phyloP scores from a whole-genome alignment of 768 basidiomycete species.

The Tricholoma sp. region DNA sequence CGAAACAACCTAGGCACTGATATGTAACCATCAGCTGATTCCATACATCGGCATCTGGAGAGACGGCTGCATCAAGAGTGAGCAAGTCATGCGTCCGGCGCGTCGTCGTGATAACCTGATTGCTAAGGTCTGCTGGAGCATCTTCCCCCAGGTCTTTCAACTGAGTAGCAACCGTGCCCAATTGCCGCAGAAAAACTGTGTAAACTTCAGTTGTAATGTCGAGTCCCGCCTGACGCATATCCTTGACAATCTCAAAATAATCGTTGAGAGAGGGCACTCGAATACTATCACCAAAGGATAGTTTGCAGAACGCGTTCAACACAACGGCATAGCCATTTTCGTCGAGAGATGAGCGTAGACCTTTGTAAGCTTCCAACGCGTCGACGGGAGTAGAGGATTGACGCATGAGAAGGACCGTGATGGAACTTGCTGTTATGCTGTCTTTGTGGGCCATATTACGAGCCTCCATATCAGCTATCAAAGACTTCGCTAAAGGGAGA shows the following conservation, averaged over 20 bases:
- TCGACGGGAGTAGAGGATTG: conserved; percentile 46
- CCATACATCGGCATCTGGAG: conserved; percentile 64
- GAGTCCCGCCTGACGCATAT: conserved; percentile 69
- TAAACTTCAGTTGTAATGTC: conserved; percentile 56
- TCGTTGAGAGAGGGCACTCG: conserved; percentile 41
- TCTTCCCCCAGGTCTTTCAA: conserved; percentile 17
- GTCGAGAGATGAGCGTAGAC: conserved; percentile 39
- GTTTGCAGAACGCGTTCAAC: conserved; percentile 55
- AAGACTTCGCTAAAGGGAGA: conserved; percentile 37
- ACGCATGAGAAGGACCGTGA: conserved; percentile 65
- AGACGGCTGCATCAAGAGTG: conserved; percentile 72
- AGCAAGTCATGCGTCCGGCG: conserved; percentile 70
- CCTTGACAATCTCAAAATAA: conserved; percentile 72
- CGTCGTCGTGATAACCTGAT: conserved; percentile 42
- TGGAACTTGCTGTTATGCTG: conserved; percentile 40
- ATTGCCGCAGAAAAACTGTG: conserved; percentile 56
- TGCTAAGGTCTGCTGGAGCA: conserved; percentile 15
- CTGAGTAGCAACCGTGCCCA: conserved; percentile 41
- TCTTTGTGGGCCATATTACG: conserved; percentile 42
- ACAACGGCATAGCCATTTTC: conserved; percentile 59
- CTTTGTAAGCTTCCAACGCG: conserved; percentile 59
- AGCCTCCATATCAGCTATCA: conserved; percentile 64
- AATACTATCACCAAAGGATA: conserved; percentile 43
- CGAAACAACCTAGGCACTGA: conserved; percentile 67
- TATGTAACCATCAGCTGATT: conserved; percentile 91